These are phyloP conservation scores for Globisporangium takayamanum DNA, from an alignment of 352 stramenopile genomes.

Conservation along the genomic window DNA sequence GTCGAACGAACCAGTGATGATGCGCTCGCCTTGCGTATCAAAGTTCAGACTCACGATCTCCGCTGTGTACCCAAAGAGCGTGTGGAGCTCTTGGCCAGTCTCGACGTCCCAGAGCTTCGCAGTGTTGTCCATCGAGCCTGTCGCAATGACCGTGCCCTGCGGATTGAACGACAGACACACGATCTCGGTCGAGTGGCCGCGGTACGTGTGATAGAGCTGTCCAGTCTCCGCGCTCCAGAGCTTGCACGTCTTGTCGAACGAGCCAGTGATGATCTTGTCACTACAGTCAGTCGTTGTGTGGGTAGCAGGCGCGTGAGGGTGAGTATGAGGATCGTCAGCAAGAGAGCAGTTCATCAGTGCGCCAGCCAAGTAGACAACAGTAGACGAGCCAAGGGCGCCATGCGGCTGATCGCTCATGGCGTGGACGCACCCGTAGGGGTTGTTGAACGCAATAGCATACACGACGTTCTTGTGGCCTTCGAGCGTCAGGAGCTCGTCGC, in stretches of 20 bases:
- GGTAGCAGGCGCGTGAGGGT: neutral
- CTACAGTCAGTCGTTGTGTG: slow-evolving; percentile 15
- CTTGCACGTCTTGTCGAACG: slow-evolving; percentile 96
- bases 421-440: slow-evolving; percentile 88
- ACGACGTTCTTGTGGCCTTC: slow-evolving; percentile 96
- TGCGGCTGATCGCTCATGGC: neutral
- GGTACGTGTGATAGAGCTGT: slow-evolving; percentile 92
- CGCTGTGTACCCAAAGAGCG: slow-evolving; percentile 90
- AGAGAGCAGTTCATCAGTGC: neutral
- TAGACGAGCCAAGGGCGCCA: neutral
- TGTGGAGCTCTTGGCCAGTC: slow-evolving; percentile 92
- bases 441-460: slow-evolving; percentile 96
- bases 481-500: slow-evolving; percentile 90
- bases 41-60: slow-evolving; percentile 95
- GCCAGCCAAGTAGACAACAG: neutral
- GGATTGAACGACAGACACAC: slow-evolving; percentile 95
- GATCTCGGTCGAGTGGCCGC: slow-evolving; percentile 93
- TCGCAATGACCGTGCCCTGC: slow-evolving; percentile 88
- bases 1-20: slow-evolving; percentile 95
- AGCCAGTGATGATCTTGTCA: slow-evolving; percentile 94
- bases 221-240: slow-evolving; percentile 93
- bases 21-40: slow-evolving; percentile 87
- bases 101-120: slow-evolving; percentile 95
- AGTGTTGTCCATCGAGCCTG: slow-evolving; percentile 92
- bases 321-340: slow-evolving; percentile 5